A percentile compares a stretch with the other conserved stretches of the same genome.
These are phyloP conservation scores for Botryotinia globosa DNA, from an alignment of 2,329 filamentous ascomycete species.

Conservation along the genomic window DNA sequence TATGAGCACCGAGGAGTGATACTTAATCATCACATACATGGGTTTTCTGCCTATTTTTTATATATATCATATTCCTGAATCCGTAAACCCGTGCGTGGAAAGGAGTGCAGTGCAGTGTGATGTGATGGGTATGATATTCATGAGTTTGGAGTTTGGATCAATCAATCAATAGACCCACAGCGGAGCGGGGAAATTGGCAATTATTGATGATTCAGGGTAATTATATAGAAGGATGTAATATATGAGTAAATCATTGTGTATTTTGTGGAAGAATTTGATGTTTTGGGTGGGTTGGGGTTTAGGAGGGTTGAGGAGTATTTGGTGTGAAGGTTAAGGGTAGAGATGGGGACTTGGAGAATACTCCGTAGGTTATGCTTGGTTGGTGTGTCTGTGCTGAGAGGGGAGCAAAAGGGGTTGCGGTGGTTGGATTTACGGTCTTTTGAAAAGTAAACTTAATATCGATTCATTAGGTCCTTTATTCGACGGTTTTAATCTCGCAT, in stretches of 20 bases:
- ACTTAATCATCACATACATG: no score
- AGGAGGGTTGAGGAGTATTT: background rate
- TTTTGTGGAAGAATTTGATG: background rate
- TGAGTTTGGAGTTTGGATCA: background rate
- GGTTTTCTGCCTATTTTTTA: no score
- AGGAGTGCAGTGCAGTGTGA: no score
- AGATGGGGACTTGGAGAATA: background rate
- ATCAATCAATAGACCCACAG: background rate
- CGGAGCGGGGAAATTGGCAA: background rate
- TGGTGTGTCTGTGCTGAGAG: background rate
- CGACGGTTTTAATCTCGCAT: background rate
- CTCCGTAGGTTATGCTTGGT: background rate
- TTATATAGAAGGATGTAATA: background rate
- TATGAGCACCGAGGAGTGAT: no score
- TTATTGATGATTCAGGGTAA: background rate
- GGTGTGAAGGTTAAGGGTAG: background rate
- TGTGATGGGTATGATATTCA: no score
- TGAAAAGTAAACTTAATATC: no score
- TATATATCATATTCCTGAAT: no score
- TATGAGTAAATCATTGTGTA: background rate
- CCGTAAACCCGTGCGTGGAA: no score
- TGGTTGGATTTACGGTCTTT: accelerated
- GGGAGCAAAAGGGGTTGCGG: background rate
- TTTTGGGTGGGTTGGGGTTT: no score
- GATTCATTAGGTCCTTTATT: background rate